Evolutionary conservation across 2,329 filamentous ascomycete genomes (phyloP).

Genomic region (Taxawa tesnikishii): DNA sequence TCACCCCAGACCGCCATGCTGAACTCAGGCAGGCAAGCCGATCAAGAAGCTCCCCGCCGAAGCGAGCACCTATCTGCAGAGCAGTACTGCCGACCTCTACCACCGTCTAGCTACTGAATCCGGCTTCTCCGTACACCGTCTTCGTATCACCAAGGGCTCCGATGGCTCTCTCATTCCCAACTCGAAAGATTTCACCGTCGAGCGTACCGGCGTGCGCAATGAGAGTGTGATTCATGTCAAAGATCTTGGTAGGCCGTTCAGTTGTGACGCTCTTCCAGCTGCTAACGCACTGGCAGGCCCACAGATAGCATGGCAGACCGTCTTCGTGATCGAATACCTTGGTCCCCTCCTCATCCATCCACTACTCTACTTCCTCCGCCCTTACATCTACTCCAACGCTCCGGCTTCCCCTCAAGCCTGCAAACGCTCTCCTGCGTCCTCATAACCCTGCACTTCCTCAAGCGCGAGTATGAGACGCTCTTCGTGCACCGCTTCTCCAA

Average conservation of each 20-base stretch:
- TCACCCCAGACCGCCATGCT: not conserved
- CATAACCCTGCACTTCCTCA: constrained; percentile 74
- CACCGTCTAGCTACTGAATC: constrained; percentile 41
- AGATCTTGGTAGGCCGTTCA: constrained; percentile 59
- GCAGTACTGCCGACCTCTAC: constrained; percentile 44
- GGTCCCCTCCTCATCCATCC: constrained; percentile 83
- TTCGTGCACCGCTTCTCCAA: constrained; percentile 93
- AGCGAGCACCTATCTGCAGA: constrained; percentile 38
- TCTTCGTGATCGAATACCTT: constrained; percentile 91
- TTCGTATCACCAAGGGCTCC: constrained; percentile 52
- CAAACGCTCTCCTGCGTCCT: constrained; percentile 66
- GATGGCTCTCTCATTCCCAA: constrained; percentile 49
- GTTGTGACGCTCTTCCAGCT: not conserved
- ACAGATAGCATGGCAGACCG: constrained; percentile 84
- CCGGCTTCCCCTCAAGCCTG: constrained; percentile 39
- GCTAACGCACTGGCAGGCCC: constrained; percentile 44
- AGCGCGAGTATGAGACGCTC: constrained; percentile 89
- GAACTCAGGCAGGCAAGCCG: constrained; percentile 39
- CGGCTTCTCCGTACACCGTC: constrained; percentile 43
- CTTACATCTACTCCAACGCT: constrained; percentile 53
- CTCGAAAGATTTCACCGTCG: constrained; percentile 37
- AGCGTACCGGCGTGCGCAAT: constrained; percentile 44
- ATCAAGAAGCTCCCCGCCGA: constrained; percentile 48
- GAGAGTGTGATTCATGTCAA: constrained; percentile 67
- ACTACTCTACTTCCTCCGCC: constrained; percentile 56